A percentile compares a stretch with the other conserved stretches of the same genome.
Evolutionary conservation across 805 yeast genomes (phyloP).

Genomic region (Blastobotrys mokoenaii): DNA sequence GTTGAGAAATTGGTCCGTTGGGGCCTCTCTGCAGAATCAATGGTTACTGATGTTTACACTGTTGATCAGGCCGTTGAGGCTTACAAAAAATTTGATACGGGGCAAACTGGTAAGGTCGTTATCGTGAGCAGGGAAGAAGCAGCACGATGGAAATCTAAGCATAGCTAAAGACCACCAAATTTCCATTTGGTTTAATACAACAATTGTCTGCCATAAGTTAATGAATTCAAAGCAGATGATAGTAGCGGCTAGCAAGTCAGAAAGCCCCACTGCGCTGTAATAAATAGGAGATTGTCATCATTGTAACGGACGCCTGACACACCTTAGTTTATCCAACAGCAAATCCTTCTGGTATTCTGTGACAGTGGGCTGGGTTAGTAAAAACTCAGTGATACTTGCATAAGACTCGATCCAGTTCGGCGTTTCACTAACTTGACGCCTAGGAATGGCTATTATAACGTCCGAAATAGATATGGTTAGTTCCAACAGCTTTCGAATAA

Average conservation of each 20-base stretch:
- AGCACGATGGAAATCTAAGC: neutral
- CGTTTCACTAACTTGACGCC: constrained; percentile 1
- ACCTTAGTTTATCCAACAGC: constrained; percentile 6
- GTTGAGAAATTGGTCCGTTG: constrained; percentile 13
- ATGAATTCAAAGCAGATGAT: too few species aligned
- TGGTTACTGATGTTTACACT: constrained; percentile 11
- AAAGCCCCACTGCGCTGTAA: too few species aligned
- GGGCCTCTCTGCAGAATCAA: constrained; percentile 10
- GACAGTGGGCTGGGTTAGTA: constrained; percentile 7
- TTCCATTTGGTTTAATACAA: neutral
- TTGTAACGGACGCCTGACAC: neutral
- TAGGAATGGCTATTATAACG: constrained; percentile 6
- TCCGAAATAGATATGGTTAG: constrained; percentile 10
- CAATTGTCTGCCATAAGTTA: too few species aligned
- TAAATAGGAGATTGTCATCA: too few species aligned
- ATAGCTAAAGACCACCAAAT: neutral
- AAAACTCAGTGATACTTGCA: constrained; percentile 9
- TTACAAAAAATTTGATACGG: constrained; percentile 8
- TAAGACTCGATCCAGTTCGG: constrained; percentile 7
- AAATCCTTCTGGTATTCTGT: constrained; percentile 3
- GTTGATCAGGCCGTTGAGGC: constrained; percentile 9
- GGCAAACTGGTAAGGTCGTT: constrained; percentile 11
- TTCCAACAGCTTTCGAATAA: constrained; percentile 9
- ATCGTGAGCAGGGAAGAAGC: constrained; percentile 3
- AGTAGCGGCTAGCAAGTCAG: too few species aligned